These are phyloP conservation scores for Stenocarpella maydis DNA, from an alignment of 2,329 filamentous ascomycete species.

Conservation along the genomic window DNA sequence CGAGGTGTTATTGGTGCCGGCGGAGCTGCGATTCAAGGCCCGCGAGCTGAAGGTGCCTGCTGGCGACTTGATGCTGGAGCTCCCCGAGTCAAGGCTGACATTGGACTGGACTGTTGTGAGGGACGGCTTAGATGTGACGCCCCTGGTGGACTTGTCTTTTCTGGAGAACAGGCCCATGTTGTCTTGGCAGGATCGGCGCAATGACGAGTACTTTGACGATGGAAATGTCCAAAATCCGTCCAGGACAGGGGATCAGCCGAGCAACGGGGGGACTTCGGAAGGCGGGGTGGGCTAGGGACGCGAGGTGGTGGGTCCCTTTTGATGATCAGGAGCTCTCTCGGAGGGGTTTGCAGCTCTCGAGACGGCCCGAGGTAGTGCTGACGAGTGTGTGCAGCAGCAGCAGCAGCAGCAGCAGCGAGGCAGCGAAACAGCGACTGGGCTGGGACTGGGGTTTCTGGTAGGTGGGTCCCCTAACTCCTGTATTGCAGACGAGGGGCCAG, in stretches of 20 bases:
- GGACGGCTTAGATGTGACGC: slow-evolving; percentile 45
- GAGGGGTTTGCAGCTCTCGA: slow-evolving; percentile 12
- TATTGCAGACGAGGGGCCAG: background rate
- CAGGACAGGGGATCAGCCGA: background rate
- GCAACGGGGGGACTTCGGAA: slow-evolving; percentile 29
- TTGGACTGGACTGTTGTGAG: slow-evolving; percentile 57
- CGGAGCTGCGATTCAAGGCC: slow-evolving; percentile 59
- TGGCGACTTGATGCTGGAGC: slow-evolving; percentile 56
- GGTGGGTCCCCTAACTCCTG: slow-evolving; percentile 18
- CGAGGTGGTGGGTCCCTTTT: slow-evolving; percentile 19
- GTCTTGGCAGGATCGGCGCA: slow-evolving; percentile 36
- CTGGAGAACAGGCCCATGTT: slow-evolving; percentile 66
- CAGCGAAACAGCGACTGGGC: slow-evolving; percentile 14
- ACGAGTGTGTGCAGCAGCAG: background rate
- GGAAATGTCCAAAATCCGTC: background rate
- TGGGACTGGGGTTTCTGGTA: background rate
- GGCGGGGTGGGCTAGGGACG: slow-evolving; percentile 26
- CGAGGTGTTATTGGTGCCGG: slow-evolving; percentile 52
- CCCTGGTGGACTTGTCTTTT: slow-evolving; percentile 59
- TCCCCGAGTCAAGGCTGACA: slow-evolving; percentile 60
- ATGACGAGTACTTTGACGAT: background rate
- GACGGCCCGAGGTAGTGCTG: slow-evolving; percentile 26
- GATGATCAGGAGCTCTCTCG: slow-evolving; percentile 24
- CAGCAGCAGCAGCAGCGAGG: background rate
- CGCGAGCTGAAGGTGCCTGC: slow-evolving; percentile 45